A percentile compares a stretch with the other conserved stretches of the same genome.
These are phyloP conservation scores for Sicyos edulis DNA, from an alignment of 306 rosid genomes.

Conservation along the genomic window DNA sequence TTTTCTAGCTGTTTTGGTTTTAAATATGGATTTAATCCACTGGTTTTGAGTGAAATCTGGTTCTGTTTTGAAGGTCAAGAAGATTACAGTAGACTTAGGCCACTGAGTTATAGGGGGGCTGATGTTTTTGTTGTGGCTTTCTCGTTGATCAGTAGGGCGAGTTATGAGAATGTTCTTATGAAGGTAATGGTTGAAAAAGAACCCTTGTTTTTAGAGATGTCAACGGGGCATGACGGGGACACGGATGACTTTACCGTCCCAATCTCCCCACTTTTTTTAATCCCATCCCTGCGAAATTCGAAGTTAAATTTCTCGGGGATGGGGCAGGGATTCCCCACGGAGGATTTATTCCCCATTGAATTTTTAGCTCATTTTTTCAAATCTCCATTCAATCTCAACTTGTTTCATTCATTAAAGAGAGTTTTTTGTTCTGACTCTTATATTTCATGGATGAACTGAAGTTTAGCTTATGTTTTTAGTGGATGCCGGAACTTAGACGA, in stretches of 20 bases:
- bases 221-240: no score
- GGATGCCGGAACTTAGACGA: slow-evolving; percentile 98
- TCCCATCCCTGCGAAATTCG: no score
- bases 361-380: no score
- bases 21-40: slow-evolving; percentile 14
- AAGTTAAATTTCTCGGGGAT: no score
- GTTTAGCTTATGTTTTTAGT: slow-evolving; percentile 40
- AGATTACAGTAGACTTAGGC: slow-evolving; percentile 96
- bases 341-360: no score
- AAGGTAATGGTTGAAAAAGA: slow-evolving; percentile 39
- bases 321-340: no score
- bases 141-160: slow-evolving; percentile 84
- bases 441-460: slow-evolving; percentile 15
- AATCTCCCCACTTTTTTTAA: no score
- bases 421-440: slow-evolving; percentile 17
- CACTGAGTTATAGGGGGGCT: slow-evolving; percentile 95
- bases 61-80: slow-evolving; percentile 67
- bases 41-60: slow-evolving; percentile 13
- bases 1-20: slow-evolving; percentile 7
- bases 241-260: no score
- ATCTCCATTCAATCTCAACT: no score
- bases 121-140: slow-evolving; percentile 86
- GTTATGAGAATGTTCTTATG: slow-evolving; percentile 95
- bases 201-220: no score
- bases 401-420: background rate